Evolutionary conservation across 805 yeast species (phyloP).

Genomic region (Isabelozyma pseudorhagii): DNA sequence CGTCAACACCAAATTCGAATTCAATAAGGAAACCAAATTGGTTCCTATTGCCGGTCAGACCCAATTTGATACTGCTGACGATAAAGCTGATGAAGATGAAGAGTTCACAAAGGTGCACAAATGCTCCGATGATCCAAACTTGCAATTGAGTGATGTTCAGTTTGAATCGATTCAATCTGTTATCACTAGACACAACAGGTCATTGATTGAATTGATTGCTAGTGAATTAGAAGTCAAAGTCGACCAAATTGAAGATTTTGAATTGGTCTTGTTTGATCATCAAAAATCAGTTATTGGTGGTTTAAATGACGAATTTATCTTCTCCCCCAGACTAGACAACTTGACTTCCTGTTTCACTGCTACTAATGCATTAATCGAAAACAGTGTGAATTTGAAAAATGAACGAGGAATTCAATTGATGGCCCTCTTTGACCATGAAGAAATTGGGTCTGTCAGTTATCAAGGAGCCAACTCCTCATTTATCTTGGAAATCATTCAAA

Average conservation of each 20-base stretch:
- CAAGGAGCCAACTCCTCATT: slow-evolving; percentile 97
- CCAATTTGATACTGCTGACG: slow-evolving; percentile 14
- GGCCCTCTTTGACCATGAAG: slow-evolving; percentile 93
- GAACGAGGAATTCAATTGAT: slow-evolving; percentile 67
- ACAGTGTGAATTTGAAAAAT: slow-evolving; percentile 34
- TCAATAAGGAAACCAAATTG: slow-evolving; percentile 83
- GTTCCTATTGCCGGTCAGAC: slow-evolving; percentile 77
- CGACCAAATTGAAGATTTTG: slow-evolving; percentile 83
- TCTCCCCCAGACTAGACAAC: slow-evolving; percentile 89
- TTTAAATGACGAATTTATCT: slow-evolving; percentile 82
- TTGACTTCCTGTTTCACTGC: slow-evolving; percentile 85
- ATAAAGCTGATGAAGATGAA: slow-evolving; percentile 8
- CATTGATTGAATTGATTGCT: slow-evolving; percentile 68
- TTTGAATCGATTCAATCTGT: slow-evolving; percentile 65
- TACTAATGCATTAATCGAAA: slow-evolving; percentile 60
- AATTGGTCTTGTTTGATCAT: slow-evolving; percentile 78
- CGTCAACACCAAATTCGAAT: slow-evolving; percentile 75
- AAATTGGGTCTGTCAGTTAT: slow-evolving; percentile 88
- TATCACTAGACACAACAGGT: slow-evolving; percentile 72
- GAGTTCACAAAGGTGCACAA: background rate
- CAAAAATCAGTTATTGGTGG: slow-evolving; percentile 87
- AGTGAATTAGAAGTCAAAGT: slow-evolving; percentile 51
- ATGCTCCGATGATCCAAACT: slow-evolving; percentile 52
- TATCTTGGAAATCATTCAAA: slow-evolving; percentile 70
- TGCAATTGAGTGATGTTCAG: slow-evolving; percentile 46